Conservation (phyloP, 2,329 filamentous ascomycete genomes). For the Lecanicillium sp. region DNA sequence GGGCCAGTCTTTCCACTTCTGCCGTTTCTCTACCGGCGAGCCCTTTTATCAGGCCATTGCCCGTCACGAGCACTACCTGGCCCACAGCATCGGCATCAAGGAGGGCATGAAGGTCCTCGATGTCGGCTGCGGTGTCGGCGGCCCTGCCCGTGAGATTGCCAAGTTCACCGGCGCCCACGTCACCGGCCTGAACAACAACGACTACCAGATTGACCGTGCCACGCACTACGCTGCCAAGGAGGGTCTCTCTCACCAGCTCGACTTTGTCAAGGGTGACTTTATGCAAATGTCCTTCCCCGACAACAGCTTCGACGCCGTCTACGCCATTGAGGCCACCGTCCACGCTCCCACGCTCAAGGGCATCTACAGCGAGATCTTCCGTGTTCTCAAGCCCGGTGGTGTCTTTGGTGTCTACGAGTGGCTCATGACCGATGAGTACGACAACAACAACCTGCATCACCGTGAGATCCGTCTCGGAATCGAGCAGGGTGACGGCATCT, state of each 20-base stretch:
- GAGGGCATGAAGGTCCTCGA: slow-evolving; percentile 87
- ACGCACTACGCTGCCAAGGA: slow-evolving; percentile 77
- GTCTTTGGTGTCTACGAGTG: slow-evolving; percentile 93
- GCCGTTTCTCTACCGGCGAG: slow-evolving; percentile 82
- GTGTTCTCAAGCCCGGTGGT: slow-evolving; percentile 89
- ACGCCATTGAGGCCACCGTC: slow-evolving; percentile 90
- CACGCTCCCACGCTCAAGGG: slow-evolving; percentile 82
- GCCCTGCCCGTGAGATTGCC: slow-evolving; percentile 90
- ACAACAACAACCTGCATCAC: slow-evolving; percentile 77
- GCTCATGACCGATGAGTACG: slow-evolving; percentile 93
- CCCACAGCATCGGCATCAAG: slow-evolving; percentile 78
- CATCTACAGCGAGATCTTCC: slow-evolving; percentile 86
- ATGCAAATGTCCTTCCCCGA: slow-evolving; percentile 93
- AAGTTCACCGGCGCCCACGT: slow-evolving; percentile 90
- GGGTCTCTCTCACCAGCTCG: slow-evolving; percentile 70
- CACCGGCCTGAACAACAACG: slow-evolving; percentile 95
- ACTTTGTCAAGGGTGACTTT: slow-evolving; percentile 92
- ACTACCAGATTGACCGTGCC: slow-evolving; percentile 97
- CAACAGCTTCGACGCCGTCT: slow-evolving; percentile 84
- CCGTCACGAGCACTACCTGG: slow-evolving; percentile 96
- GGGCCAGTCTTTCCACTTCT: slow-evolving; percentile 97
- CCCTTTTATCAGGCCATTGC: slow-evolving; percentile 86
- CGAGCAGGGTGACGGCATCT: slow-evolving; percentile 87
- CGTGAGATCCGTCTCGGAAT: slow-evolving; percentile 83
- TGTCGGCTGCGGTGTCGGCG: slow-evolving; percentile 94